These are phyloP conservation scores for Hypoxylon sp. DNA, from an alignment of 2,329 filamentous ascomycete genomes.

Conservation along the genomic window DNA sequence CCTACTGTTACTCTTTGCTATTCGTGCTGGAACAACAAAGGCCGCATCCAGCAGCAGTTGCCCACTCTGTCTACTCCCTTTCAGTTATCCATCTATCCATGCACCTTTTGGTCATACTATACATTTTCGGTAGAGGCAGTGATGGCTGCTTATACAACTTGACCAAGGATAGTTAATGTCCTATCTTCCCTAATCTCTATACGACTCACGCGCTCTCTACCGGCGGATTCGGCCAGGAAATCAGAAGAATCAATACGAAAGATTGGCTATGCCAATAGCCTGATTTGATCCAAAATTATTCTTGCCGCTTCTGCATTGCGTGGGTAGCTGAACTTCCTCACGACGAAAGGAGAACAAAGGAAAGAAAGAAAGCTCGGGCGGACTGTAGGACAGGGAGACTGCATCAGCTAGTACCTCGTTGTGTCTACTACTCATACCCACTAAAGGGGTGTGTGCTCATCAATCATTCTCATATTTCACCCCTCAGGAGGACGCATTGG, in stretches of 20 bases:
- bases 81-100: constrained; percentile 32
- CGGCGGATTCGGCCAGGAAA: constrained; percentile 15
- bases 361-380: constrained; percentile 44
- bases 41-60: constrained; percentile 40
- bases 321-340: constrained; percentile 33
- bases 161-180: constrained; percentile 8
- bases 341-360: constrained; percentile 46
- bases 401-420: constrained; percentile 43
- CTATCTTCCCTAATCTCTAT: constrained; percentile 18
- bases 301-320: constrained; percentile 34
- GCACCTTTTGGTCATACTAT: constrained; percentile 30
- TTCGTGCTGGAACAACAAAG: constrained; percentile 50
- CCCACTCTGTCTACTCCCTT: constrained; percentile 28
- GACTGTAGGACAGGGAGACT: constrained; percentile 41
- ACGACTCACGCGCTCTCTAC: constrained; percentile 14
- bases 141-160: constrained; percentile 31
- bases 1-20: constrained; percentile 20
- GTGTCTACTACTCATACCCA: constrained; percentile 31
- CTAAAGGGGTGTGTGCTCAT: constrained; percentile 50
- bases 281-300: constrained; percentile 28
- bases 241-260: constrained; percentile 19
- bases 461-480: constrained; percentile 43
- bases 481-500: constrained; percentile 33
- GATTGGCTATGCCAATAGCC: constrained; percentile 25
- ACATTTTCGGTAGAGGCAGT: constrained; percentile 25